Evolutionary conservation across 1,139 yeast species (phyloP), one percentile per base, ranked within the genome.

Genomic region (Debaryomycetaceae sp.): DNA sequence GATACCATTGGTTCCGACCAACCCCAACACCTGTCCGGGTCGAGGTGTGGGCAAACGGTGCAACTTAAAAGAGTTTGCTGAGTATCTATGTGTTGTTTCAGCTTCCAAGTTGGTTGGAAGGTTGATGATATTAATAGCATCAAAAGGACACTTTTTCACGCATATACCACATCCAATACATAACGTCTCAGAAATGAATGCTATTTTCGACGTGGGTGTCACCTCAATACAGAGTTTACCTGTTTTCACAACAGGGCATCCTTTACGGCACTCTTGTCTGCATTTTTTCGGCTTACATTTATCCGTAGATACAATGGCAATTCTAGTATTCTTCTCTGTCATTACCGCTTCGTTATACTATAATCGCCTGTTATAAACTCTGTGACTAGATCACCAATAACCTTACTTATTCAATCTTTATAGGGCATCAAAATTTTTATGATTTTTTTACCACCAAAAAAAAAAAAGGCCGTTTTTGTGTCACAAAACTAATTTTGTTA

Each of bases 81-180:
- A 88, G 68, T 93, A 93, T 76, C 99, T 84, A 68, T 93, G 98
- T 37, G 98, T 90, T 47, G 93, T 95, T 68, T 93, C 93, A 43
- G 77, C 74, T 43, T 91, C 98, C 66, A 93, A 78, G 66, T 93
- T 90, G 36, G 99, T 93, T 52, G 99, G 99, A 66, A 93, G 77
- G 63, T 93, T 93, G 73, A 93, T 93, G 65, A 93, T 91, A 62
- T 81, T 86, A 59, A 93, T 91, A 54, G 99, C 99, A 59, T 91
- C 96, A 63, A 93, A 93, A 27, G 99, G 99, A 72, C 99, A 93
- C 66, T 90, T 93, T 69, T 93, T 93, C 42, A 90, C 96, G 78
- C 99, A 93, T 59, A 93, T 93, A 90, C 99, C 99, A 76, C 99
- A 93, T 65, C 99, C 99, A 60, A 93, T 93, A 80, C 99, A 93